Conservation (phyloP, 345 rosid species). For the rapeseed (Brassica napus) region Da-Ae NC_063450.1:45084001-45084500, state of each 20-base stretch:
- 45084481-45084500: neutral
- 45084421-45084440: conserved; percentile 33
- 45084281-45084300: conserved; percentile 13
- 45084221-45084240: too few relatives aligned
- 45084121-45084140: too few relatives aligned
- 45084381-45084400: conserved; percentile 15
- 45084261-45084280: conserved; percentile 9
- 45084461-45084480: neutral
- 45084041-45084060: too few relatives aligned
- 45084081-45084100: too few relatives aligned
- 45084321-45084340: conserved; percentile 7
- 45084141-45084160: too few relatives aligned
- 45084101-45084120: too few relatives aligned
- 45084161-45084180: too few relatives aligned
- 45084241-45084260: neutral
- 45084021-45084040: too few relatives aligned
- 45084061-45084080: too few relatives aligned
- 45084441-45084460: neutral
- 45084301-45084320: conserved; percentile 6
- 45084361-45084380: conserved; percentile 38
- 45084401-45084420: conserved; percentile 32
- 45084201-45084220: too few relatives aligned
- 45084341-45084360: conserved; percentile 34
- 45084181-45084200: too few relatives aligned
- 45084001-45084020: too few relatives aligned